These are phyloP conservation scores for Lobosporangium transversale DNA, from an alignment of 192 early-diverging fungal species.

Conservation along the genomic window DNA sequence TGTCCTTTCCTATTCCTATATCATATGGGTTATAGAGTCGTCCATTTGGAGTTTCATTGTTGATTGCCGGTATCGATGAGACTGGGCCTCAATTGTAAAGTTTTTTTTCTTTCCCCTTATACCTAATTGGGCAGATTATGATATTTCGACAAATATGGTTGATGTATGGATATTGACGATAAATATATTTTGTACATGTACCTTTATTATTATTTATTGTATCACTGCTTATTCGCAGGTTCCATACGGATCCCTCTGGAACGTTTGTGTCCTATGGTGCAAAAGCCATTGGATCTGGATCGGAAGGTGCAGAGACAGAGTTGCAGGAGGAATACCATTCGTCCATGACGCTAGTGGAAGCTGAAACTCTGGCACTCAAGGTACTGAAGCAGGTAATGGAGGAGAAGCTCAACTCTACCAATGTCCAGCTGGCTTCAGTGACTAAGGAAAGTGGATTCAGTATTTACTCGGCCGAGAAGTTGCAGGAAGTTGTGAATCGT, in stretches of 20 bases:
- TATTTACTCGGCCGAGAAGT: conserved; percentile 82
- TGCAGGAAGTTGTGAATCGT: conserved; percentile 80
- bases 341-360: conserved; percentile 87
- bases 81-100: conserved; percentile 95
- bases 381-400: conserved; percentile 99
- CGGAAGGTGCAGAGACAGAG: conserved; percentile 98
- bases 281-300: conserved; percentile 99
- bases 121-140: background rate
- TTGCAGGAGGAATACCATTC: conserved; percentile 96
- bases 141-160: background rate
- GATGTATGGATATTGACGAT: no score
- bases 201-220: no score
- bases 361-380: conserved; percentile 90
- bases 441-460: conserved; percentile 81
- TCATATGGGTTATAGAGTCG: conserved; percentile 70
- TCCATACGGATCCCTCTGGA: conserved; percentile 97
- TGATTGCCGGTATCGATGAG: conserved; percentile 98
- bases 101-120: background rate
- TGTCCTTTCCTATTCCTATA: no score
- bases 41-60: conserved; percentile 98
- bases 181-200: no score
- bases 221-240: conserved; percentile 70
- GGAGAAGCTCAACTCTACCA: conserved; percentile 95
- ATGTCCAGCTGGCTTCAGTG: conserved; percentile 94
- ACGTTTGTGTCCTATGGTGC: conserved; percentile 96